A percentile compares a stretch with the other conserved stretches of the same genome.
phyloP scores from a whole-genome alignment of 805 yeast species.

The Saturnispora zaruensis region DNA sequence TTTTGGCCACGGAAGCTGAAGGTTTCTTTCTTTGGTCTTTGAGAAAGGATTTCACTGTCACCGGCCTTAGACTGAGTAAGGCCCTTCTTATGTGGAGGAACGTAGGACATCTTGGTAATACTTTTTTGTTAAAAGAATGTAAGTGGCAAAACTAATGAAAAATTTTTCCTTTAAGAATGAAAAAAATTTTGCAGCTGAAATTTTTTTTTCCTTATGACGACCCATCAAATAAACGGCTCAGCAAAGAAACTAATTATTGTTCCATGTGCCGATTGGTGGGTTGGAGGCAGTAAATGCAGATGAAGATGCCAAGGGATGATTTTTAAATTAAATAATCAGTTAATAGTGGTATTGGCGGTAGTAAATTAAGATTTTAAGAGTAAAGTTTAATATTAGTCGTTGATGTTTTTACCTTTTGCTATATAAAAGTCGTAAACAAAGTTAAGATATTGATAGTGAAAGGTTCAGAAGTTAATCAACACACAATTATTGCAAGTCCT shows the following conservation, averaged over 20 bases:
- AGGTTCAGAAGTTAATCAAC: background rate
- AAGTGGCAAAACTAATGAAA: slow-evolving; percentile 1
- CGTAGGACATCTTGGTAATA: slow-evolving; percentile 30
- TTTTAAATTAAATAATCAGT: too few relatives aligned
- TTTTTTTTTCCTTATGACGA: background rate
- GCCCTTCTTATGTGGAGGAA: slow-evolving; percentile 42
- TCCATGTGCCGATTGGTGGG: too few relatives aligned
- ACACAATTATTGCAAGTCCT: slow-evolving; percentile 53
- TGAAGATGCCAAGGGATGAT: too few relatives aligned
- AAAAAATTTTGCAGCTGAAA: background rate
- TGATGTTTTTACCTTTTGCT: background rate
- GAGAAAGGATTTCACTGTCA: slow-evolving; percentile 4
- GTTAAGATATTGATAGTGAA: background rate
- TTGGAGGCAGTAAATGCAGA: too few relatives aligned
- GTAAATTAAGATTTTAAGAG: too few relatives aligned
- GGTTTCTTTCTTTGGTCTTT: slow-evolving; percentile 17
- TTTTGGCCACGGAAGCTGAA: slow-evolving; percentile 28
- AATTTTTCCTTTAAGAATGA: background rate
- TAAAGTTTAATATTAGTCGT: background rate
- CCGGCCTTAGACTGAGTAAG: slow-evolving; percentile 12
- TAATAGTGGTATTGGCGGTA: too few relatives aligned
- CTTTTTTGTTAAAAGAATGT: background rate
- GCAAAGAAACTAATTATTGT: background rate
- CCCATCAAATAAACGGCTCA: background rate
- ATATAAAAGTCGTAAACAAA: background rate